Conservation (phyloP, 352 stramenopile genomes). For the Globisporangium ultimum region DNA sequence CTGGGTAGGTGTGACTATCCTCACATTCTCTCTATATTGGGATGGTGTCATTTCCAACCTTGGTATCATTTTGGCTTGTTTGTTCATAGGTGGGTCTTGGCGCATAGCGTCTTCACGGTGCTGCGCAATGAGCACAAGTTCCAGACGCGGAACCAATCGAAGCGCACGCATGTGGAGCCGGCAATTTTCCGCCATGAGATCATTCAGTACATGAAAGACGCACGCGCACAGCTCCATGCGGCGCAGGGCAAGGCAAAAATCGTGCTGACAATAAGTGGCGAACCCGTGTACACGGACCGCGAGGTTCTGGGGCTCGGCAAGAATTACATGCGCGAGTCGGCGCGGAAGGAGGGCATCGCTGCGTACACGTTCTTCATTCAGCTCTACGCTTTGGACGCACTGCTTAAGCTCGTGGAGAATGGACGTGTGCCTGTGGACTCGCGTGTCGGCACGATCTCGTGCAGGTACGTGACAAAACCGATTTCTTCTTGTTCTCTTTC, state of each 20-base stretch:
- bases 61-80: constrained; percentile 8
- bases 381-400: constrained; percentile 62
- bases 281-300: constrained; percentile 74
- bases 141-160: constrained; percentile 69
- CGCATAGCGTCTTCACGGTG: constrained; percentile 88
- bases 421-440: constrained; percentile 26
- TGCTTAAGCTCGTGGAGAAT: constrained; percentile 36
- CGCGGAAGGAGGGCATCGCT: constrained; percentile 47
- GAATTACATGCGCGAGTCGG: constrained; percentile 80
- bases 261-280: constrained; percentile 26
- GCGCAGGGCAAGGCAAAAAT: constrained; percentile 39
- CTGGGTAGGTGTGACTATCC: constrained; percentile 26
- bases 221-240: constrained; percentile 29
- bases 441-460: constrained; percentile 23
- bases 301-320: constrained; percentile 72
- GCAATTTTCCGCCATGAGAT: constrained; percentile 73
- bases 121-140: constrained; percentile 90
- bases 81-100: constrained; percentile 86
- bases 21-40: too few relatives aligned
- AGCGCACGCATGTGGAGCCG: constrained; percentile 55
- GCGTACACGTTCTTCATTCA: constrained; percentile 86
- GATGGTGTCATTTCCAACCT: too few relatives aligned
- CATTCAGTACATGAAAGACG: constrained; percentile 76
- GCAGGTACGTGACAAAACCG: neutral
- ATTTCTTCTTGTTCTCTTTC: neutral